These are phyloP conservation scores for Mortierella sp. DNA, from an alignment of 371 early-diverging fungal genomes.

Conservation along the genomic window DNA sequence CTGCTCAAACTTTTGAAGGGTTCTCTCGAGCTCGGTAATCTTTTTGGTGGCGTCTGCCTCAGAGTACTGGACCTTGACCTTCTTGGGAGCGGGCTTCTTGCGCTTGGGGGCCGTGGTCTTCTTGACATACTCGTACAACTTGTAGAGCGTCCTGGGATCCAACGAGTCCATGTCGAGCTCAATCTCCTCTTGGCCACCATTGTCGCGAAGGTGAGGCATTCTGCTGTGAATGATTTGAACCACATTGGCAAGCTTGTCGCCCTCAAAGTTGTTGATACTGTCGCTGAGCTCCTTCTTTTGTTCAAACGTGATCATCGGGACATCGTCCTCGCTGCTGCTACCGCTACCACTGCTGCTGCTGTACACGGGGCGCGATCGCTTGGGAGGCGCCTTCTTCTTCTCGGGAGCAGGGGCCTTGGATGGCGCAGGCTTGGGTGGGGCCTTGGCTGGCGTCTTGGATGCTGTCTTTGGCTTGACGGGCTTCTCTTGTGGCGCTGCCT, in stretches of 20 bases:
- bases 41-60: conserved; percentile 70
- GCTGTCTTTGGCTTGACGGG: conserved; percentile 25
- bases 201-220: conserved; percentile 81
- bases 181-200: conserved; percentile 55
- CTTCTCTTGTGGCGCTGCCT: conserved; percentile 19
- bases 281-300: conserved; percentile 92
- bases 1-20: conserved; percentile 72
- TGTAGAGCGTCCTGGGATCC: conserved; percentile 84
- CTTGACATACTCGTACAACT: conserved; percentile 90
- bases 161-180: conserved; percentile 96
- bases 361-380: conserved; percentile 31
- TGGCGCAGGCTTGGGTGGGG: conserved; percentile 34
- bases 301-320: conserved; percentile 81
- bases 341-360: conserved; percentile 44
- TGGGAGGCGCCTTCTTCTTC: conserved; percentile 46
- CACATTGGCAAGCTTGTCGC: conserved; percentile 84
- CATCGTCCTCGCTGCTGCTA: conserved; percentile 59
- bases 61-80: conserved; percentile 60
- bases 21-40: conserved; percentile 76
- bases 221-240: conserved; percentile 89
- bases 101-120: conserved; percentile 62
- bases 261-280: conserved; percentile 82
- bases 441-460: conserved; percentile 28
- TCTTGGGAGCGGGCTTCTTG: conserved; percentile 48
- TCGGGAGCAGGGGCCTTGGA: conserved; percentile 33